A percentile compares a stretch with the other conserved stretches of the same genome.
These are phyloP conservation scores for Senna tora DNA, from an alignment of 306 rosid species.

Conservation along the genomic window DNA sequence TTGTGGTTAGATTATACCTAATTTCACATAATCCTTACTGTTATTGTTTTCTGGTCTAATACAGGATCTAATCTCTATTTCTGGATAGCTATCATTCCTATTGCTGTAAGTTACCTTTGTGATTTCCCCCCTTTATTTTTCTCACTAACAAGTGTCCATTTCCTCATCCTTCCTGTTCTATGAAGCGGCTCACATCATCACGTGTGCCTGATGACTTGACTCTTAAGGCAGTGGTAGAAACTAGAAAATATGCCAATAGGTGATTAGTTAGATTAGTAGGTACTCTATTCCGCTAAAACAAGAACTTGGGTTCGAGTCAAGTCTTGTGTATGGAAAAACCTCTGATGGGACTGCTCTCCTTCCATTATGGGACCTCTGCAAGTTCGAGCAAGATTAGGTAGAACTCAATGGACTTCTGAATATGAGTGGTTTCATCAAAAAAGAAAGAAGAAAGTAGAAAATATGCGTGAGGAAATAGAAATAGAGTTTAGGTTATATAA, in stretches of 20 bases:
- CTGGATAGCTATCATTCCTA: constrained; percentile 96
- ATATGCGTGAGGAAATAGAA: too few relatives aligned
- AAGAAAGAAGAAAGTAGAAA: neutral
- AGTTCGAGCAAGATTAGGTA: too few relatives aligned
- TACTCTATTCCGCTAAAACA: too few relatives aligned
- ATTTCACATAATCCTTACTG: constrained; percentile 31
- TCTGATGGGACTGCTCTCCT: too few relatives aligned
- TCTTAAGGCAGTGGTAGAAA: neutral
- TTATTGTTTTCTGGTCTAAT: constrained; percentile 26
- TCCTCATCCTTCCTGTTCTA: neutral
- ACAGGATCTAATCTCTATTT: constrained; percentile 96
- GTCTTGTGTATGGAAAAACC: too few relatives aligned
- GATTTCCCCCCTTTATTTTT: constrained; percentile 12
- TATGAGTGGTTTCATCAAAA: too few relatives aligned
- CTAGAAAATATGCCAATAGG: neutral
- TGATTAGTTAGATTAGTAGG: too few relatives aligned
- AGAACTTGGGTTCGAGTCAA: too few relatives aligned
- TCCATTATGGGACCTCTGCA: too few relatives aligned
- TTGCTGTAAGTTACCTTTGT: constrained; percentile 63
- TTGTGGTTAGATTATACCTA: constrained; percentile 25
- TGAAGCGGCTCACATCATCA: too few relatives aligned
- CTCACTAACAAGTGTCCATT: neutral
- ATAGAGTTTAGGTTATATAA: neutral
- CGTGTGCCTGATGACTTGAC: constrained; percentile 2
- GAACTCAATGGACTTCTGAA: too few relatives aligned